Base-by-base conservation (phyloP, 2,329 filamentous ascomycete genomes). In the Raffaelea ambrosiae region DNA sequence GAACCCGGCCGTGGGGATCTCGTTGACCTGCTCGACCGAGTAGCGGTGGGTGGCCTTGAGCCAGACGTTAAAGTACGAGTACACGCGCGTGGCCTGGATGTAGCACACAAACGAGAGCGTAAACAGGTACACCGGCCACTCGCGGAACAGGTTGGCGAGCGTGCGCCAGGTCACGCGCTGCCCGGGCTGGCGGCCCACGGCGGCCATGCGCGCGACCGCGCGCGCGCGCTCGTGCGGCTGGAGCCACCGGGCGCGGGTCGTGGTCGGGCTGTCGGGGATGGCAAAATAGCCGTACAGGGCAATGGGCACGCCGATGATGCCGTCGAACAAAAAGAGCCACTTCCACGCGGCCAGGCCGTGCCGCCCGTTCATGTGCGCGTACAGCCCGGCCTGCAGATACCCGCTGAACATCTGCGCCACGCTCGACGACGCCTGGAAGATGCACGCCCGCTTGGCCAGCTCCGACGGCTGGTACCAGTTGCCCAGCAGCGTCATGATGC, bases 11-110 rank as follows among this genome's bases (percentile, higher is more conserved):
- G 67, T 70, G 0, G 68, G 67, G 36, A 69, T 68, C 33, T 63
- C 68, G 40, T 72, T 73, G 46, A 77, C 75, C 21, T 74, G 66
- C 29, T 67, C 66, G 4, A 62, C 55, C 43, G 67, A 68, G 49
- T 67, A 65, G 51, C 67, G 59, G 5, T 55, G 49, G 51, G 18
- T 66, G 63, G 5, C 59, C 57, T 52, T 53, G 50, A 53, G 52
- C 47, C 47, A 53, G 20, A 53, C 42, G 31, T 45, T 50, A 26
- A 54, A 54, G 52, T 54, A 54, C 21, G 44, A 39, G 42, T 54
- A 54, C 40, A 54, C 43, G 23, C 50, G 48, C 35, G 40, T 50
- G 23, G 49, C 50, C 41, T 43, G 48, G 43, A 54, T 44, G 31
- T 54, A 47, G 46, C 41, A 48, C 4, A 43, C 33, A 33, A 54